Evolutionary conservation across 257 asterid genomes (phyloP), one percentile per base, ranked within the genome.

Genomic region (Solanum chmielewskii): DNA sequence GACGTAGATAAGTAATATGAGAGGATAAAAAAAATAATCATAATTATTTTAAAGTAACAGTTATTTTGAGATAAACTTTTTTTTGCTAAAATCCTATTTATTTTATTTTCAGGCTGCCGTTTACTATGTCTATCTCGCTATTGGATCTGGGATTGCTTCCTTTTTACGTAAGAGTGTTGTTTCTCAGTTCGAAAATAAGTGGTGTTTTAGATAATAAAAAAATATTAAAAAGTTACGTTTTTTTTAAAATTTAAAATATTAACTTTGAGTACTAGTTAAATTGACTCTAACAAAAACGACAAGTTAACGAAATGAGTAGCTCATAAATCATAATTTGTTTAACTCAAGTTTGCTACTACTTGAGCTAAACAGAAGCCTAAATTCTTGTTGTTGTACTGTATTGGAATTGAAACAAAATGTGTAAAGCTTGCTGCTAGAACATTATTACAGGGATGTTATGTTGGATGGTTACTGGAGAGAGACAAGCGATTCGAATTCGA

Each of bases 381-480:
- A 0, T 21, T 60, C n/a, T 25, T 60, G 27, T 9, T 60, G 27
- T 21, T 60, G 68, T 60, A 60, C 27, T 21, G 2, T 21, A 3
- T 21, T 60, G 68, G 68, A 21, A 21, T 21, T 8, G 60, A 42
- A 42, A 14, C 52, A 31, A 69, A 69, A 31, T 44, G 62, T 42
- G 62, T 27, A 77, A 77, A 44, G 31, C 37, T 41, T 77, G n/a
- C 3, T 11, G 9, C 33, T 14, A 27, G 5, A 80, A 74, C 25
- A 49, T 56, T 41, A 83, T 86, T 80, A 60, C 93, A 94, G 97
- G 93, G 89, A 89, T 90, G 93, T 23, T 89, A 21, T 93, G 96
- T 88, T 94, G 97, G 97, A 91, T 92, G 95, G 92, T 90, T 49
- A 90, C 95, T 2, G 97, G 96, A 86, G 96, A 92, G 84, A 90